Base-by-base conservation (phyloP, 148 eudicot genomes). In the Nepenthes mirabilis region DNA sequence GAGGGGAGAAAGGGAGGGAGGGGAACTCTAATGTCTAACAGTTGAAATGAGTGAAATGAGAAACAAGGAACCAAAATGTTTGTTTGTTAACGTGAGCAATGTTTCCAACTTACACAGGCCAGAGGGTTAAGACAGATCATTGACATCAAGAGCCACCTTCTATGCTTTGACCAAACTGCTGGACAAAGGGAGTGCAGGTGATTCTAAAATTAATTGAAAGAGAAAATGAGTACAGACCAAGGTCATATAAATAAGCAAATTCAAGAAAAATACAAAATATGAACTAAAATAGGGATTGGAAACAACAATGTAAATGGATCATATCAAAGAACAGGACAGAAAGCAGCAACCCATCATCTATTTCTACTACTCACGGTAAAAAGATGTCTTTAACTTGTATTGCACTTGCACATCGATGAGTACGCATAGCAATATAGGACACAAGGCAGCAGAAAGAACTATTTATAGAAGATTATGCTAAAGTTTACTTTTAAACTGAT, bases 141-240 rank as follows among this genome's bases (percentile, higher is more conserved):
- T 60, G 98, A 88, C 96, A 88, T 93, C 84, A 93, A 57, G 63
- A 89, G 88, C 96, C 98, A 93, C 79, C 89, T 86, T 73, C 98
- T 82, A 57, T 93, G 91, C 81, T 88, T 93, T 34, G 98, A 86
- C 98, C 98, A 93, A 68, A 88, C 74, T 11, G 98, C 96, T 55
- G 98, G 98, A 75, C 98, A 93, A 49, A 93, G 74, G 52, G 96
- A 93, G 72, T 88, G 98, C 90, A 88, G 64, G 33, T 89, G 89
- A 62, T 84, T 80, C 98, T 93, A 54, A 56, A 78, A 65, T 54
- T 59, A 71, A 59, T 36, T 12, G 47, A 61, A 49, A 59, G 34
- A 69, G 14, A 47, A 14, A 37, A 51, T 5, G 51, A n/a, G 34
- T 12, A 33, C 48, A 71, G 14, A 55, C 7, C 36, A 33, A 33